phyloP scores from a whole-genome alignment of 139 green algal species.

The Tetradesmus obliquus region DNA sequence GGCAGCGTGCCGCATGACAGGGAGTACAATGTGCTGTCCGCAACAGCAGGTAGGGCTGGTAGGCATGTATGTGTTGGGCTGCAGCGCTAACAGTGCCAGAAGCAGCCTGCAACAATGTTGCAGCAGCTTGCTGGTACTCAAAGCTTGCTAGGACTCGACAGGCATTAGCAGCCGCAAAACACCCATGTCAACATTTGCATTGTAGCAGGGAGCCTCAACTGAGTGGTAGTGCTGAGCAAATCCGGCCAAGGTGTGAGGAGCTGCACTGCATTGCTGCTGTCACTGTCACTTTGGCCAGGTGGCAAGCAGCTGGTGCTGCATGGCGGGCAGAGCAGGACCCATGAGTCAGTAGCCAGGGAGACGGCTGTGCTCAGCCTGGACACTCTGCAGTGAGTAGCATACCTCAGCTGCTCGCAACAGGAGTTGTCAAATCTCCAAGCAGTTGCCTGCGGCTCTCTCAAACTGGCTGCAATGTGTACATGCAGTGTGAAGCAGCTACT shows the following conservation, averaged over 20 bases:
- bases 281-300: slow-evolving; percentile 22
- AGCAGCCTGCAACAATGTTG: too few species aligned
- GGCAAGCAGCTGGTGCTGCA: slow-evolving; percentile 72
- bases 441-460: not conserved
- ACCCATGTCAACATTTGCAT: too few species aligned
- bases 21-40: slow-evolving; percentile 30
- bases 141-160: too few species aligned
- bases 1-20: slow-evolving; percentile 62
- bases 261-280: not conserved
- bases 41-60: not conserved
- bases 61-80: not conserved
- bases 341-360: slow-evolving; percentile 59
- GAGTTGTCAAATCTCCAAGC: not conserved
- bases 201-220: too few species aligned
- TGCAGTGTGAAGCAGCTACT: too few species aligned
- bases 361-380: slow-evolving; percentile 64
- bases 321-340: slow-evolving; percentile 53
- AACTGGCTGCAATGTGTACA: not conserved
- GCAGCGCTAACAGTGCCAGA: not conserved
- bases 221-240: too few species aligned
- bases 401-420: not conserved
- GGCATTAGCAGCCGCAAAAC: too few species aligned
- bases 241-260: too few species aligned
- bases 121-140: too few species aligned
- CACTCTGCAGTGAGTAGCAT: slow-evolving; percentile 47